Evolutionary conservation across 108 stramenopile species (phyloP).

Genomic region (Nitzschia sp.): DNA sequence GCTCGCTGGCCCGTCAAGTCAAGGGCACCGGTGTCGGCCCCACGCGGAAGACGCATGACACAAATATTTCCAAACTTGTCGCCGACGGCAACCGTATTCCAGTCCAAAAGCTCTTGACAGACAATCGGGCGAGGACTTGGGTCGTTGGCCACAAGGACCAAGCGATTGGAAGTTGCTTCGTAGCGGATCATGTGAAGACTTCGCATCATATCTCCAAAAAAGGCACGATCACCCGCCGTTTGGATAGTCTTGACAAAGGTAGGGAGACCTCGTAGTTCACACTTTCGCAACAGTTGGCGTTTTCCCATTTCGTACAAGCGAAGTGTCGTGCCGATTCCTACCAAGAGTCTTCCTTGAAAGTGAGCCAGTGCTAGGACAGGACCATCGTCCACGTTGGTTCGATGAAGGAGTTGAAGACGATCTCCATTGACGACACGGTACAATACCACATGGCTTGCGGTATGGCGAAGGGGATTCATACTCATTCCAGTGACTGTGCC

Average conservation of each 20-base stretch:
- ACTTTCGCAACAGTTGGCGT: slow-evolving; percentile 95
- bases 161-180: slow-evolving; percentile 74
- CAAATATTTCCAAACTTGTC: slow-evolving; percentile 98
- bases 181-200: slow-evolving; percentile 92
- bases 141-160: slow-evolving; percentile 93
- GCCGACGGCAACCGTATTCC: slow-evolving; percentile 94
- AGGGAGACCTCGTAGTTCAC: slow-evolving; percentile 87
- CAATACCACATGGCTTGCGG: slow-evolving; percentile 70
- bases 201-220: slow-evolving; percentile 89
- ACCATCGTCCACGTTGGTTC: slow-evolving; percentile 92
- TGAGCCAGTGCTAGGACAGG: slow-evolving; percentile 88
- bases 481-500: slow-evolving; percentile 90
- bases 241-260: slow-evolving; percentile 88
- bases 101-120: slow-evolving; percentile 90
- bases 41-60: slow-evolving; percentile 85
- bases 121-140: slow-evolving; percentile 83
- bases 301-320: slow-evolving; percentile 97
- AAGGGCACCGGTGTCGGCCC: slow-evolving; percentile 70
- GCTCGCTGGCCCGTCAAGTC: slow-evolving; percentile 77
- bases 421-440: slow-evolving; percentile 87
- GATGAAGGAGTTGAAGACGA: slow-evolving; percentile 89
- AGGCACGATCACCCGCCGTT: slow-evolving; percentile 88
- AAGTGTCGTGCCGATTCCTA: slow-evolving; percentile 86
- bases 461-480: slow-evolving; percentile 81
- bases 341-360: slow-evolving; percentile 92